Percentiles rank a stretch among this genome's conserved stretches.
These are phyloP conservation scores for Cymbopogon citratus DNA, from an alignment of 176 grass and related monocot genomes.

Conservation along the genomic window DNA sequence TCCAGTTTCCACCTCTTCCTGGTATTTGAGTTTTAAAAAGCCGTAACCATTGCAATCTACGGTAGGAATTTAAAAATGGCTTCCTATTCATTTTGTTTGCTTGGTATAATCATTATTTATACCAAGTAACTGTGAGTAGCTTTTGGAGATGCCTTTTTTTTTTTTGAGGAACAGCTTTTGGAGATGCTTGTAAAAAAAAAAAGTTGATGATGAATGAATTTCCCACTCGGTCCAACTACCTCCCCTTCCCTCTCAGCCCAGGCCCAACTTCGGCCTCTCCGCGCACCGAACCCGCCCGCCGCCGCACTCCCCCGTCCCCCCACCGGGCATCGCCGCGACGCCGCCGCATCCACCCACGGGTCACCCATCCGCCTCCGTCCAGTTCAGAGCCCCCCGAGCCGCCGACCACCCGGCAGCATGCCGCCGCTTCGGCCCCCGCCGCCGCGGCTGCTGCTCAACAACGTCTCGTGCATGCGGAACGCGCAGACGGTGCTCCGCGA, in stretches of 20 bases:
- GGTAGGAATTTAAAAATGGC: too few species aligned
- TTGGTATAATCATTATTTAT: too few species aligned
- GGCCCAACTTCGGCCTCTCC: neutral
- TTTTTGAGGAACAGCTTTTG: too few species aligned
- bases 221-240: neutral
- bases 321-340: neutral
- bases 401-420: slow-evolving; percentile 21
- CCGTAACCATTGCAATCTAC: too few species aligned
- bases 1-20: too few species aligned
- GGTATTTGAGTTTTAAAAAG: too few species aligned
- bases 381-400: neutral
- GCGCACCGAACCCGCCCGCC: neutral
- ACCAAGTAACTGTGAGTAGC: too few species aligned
- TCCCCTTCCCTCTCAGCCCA: neutral
- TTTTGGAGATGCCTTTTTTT: too few species aligned
- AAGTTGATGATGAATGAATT: neutral
- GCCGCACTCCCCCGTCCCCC: neutral
- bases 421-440: slow-evolving; percentile 43
- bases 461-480: slow-evolving; percentile 93
- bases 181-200: too few species aligned
- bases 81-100: too few species aligned
- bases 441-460: slow-evolving; percentile 71
- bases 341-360: neutral
- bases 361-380: neutral
- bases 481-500: slow-evolving; percentile 78